Percentiles rank a stretch among this genome's conserved stretches.
Conservation (phyloP, 306 rosid species). For the Cucumis sativus region Cucumber_9930_V3 NC_026659.2:1665501-1666000, state of each 20-base stretch:
- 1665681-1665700: conserved; percentile 74
- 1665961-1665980: not conserved
- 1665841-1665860: conserved; percentile 26
- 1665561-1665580: conserved; percentile 86
- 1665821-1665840: conserved; percentile 39
- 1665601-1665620: conserved; percentile 93
- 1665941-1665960: conserved; percentile 48
- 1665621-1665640: conserved; percentile 58
- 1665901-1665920: conserved; percentile 39
- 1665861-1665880: conserved; percentile 43
- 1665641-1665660: conserved; percentile 54
- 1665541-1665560: conserved; percentile 84
- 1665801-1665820: conserved; percentile 40
- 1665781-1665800: conserved; percentile 34
- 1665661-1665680: conserved; percentile 19
- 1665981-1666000: conserved; percentile 17
- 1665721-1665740: conserved; percentile 85
- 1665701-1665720: conserved; percentile 88
- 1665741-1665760: conserved; percentile 61
- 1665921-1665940: conserved; percentile 45
- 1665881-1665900: conserved; percentile 45
- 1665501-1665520: conserved; percentile 72
- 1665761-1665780: conserved; percentile 28
- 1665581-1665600: conserved; percentile 87
- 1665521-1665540: conserved; percentile 85